Conservation (phyloP, 2,329 filamentous ascomycete species). For the Penicillium verrucosum region DNA sequence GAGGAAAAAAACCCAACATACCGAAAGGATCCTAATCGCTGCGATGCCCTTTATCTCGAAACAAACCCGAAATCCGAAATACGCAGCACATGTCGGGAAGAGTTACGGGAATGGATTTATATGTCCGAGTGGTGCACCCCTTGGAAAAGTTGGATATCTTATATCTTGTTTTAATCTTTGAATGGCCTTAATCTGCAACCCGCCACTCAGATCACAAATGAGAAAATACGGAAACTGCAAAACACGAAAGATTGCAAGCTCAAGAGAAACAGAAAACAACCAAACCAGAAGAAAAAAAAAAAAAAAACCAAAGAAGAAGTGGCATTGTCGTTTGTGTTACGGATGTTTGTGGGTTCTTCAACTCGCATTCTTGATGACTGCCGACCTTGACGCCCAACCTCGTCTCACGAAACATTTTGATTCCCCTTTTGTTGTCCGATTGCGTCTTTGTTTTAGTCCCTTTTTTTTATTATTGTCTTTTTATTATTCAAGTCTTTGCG, state of each 20-base stretch:
- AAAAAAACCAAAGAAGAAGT: constrained; percentile 19
- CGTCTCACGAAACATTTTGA: constrained; percentile 41
- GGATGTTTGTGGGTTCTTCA: constrained; percentile 25
- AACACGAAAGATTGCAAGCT: constrained; percentile 13
- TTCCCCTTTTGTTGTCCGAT: constrained; percentile 39
- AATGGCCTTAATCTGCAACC: constrained; percentile 7
- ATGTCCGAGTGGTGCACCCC: background rate
- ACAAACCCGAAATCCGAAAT: background rate
- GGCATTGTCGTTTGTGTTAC: constrained; percentile 21
- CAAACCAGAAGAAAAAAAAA: constrained; percentile 13
- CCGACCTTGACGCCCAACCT: constrained; percentile 36
- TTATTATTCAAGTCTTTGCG: constrained; percentile 18
- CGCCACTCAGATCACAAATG: background rate
- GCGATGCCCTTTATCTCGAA: background rate
- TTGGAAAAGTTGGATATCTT: constrained; percentile 3
- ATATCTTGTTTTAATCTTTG: constrained; percentile 1
- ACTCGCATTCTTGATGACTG: constrained; percentile 30
- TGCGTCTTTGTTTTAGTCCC: constrained; percentile 15
- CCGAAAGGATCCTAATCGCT: background rate
- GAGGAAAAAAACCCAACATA: background rate
- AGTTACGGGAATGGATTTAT: background rate
- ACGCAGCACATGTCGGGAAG: background rate
- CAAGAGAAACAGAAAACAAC: constrained; percentile 13
- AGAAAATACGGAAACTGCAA: constrained; percentile 4
- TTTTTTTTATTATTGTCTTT: background rate